These are phyloP conservation scores for Trichomonascaceae sp. DNA, from an alignment of 1,139 yeast genomes.

Conservation along the genomic window DNA sequence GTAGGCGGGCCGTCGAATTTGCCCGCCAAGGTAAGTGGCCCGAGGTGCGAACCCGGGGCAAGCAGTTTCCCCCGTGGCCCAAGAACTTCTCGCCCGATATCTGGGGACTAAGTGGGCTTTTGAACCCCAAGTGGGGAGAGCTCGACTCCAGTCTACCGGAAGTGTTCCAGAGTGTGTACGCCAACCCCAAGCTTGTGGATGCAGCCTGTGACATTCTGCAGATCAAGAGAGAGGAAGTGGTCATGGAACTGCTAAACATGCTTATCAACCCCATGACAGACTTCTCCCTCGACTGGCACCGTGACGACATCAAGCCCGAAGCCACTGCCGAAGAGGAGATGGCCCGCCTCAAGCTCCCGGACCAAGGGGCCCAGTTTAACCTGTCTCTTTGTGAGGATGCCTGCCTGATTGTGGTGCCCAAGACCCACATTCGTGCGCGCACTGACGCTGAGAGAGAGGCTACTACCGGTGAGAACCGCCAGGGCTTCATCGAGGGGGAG, in stretches of 20 bases:
- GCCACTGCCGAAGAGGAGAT: slow-evolving; percentile 37
- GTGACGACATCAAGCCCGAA: slow-evolving; percentile 42
- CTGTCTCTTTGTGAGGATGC: slow-evolving; percentile 38
- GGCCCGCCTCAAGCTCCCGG: slow-evolving; percentile 30
- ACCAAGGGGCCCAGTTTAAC: slow-evolving; percentile 44
- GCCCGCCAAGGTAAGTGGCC: slow-evolving; percentile 43
- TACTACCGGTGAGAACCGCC: slow-evolving; percentile 28
- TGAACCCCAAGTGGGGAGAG: slow-evolving; percentile 33
- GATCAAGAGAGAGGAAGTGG: slow-evolving; percentile 27
- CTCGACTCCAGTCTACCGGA: slow-evolving; percentile 18
- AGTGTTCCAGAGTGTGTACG: slow-evolving; percentile 36
- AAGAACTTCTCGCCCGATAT: slow-evolving; percentile 40
- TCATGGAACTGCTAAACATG: slow-evolving; percentile 46
- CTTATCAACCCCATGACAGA: slow-evolving; percentile 43
- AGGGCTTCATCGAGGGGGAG: slow-evolving; percentile 25
- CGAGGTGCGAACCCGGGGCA: slow-evolving; percentile 40
- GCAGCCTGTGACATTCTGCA: slow-evolving; percentile 37
- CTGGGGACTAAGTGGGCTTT: slow-evolving; percentile 42
- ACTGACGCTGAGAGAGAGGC: slow-evolving; percentile 36
- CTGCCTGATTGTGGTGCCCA: slow-evolving; percentile 41
- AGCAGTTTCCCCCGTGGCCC: slow-evolving; percentile 52
- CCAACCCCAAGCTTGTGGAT: slow-evolving; percentile 31
- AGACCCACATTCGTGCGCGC: slow-evolving; percentile 36
- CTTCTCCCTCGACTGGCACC: slow-evolving; percentile 45
- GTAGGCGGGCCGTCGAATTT: slow-evolving; percentile 32